These are phyloP conservation scores for Comarum palustre DNA, from an alignment of 306 rosid species.

Conservation along the genomic window DNA sequence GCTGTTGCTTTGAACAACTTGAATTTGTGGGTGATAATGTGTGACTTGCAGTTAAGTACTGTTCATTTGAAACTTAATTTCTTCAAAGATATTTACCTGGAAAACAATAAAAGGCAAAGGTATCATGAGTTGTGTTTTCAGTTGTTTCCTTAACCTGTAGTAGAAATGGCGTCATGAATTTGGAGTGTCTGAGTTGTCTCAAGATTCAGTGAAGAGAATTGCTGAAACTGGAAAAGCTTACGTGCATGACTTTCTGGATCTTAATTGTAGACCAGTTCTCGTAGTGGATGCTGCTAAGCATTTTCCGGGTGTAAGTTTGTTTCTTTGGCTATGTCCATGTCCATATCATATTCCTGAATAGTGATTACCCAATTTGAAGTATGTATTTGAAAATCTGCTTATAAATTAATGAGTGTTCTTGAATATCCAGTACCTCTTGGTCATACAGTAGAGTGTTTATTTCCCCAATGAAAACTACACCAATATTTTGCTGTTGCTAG, in stretches of 20 bases:
- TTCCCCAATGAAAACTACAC: neutral
- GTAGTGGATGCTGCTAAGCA: slow-evolving; percentile 75
- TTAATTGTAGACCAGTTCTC: slow-evolving; percentile 73
- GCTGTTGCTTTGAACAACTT: neutral
- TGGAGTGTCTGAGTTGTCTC: slow-evolving; percentile 65
- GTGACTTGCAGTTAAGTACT: slow-evolving; percentile 5
- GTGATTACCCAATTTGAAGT: neutral
- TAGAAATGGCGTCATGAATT: slow-evolving; percentile 96
- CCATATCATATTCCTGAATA: neutral
- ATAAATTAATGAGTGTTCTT: neutral
- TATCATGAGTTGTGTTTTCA: slow-evolving; percentile 7
- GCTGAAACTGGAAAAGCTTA: slow-evolving; percentile 80
- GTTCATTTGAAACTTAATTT: neutral
- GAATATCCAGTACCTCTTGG: neutral
- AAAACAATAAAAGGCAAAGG: neutral
- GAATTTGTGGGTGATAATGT: neutral
- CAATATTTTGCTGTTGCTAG: neutral
- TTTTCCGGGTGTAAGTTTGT: slow-evolving; percentile 59
- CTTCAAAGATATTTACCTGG: neutral
- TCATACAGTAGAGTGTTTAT: neutral
- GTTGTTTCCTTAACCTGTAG: slow-evolving; percentile 37
- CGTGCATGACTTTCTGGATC: slow-evolving; percentile 73
- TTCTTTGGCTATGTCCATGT: neutral
- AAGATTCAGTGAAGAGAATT: slow-evolving; percentile 52
- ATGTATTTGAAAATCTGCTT: neutral